Percentiles rank a stretch among this genome's conserved stretches.
phyloP scores from a whole-genome alignment of 352 stramenopile species.

The Chrysophaeum taylorii region DNA sequence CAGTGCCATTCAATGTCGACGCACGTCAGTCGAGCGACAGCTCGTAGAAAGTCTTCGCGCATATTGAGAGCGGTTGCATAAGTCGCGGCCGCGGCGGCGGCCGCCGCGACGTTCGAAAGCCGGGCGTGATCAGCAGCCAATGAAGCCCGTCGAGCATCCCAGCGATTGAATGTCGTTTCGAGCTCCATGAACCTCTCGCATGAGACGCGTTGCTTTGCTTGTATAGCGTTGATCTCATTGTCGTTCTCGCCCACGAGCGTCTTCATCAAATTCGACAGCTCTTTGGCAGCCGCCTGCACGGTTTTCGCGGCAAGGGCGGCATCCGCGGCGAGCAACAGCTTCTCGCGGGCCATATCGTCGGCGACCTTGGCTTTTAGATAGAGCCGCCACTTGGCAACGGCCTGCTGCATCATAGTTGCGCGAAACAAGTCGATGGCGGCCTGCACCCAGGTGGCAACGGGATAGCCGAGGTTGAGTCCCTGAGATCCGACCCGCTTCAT shows the following conservation, averaged over 20 bases:
- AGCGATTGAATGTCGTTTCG: background rate
- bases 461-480: background rate
- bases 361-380: too few species aligned
- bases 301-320: too few species aligned
- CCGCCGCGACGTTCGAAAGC: background rate
- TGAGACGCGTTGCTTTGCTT: background rate
- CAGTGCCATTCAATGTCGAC: too few species aligned
- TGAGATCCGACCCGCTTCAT: background rate
- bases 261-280: too few species aligned
- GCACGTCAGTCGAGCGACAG: too few species aligned
- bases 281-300: too few species aligned
- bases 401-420: too few species aligned
- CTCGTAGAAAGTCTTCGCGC: background rate
- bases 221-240: too few species aligned
- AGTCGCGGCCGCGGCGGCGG: background rate
- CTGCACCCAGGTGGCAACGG: background rate
- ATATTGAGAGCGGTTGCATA: background rate
- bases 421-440: background rate
- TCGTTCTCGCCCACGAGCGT: too few species aligned
- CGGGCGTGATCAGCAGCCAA: background rate
- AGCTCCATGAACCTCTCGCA: background rate
- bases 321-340: too few species aligned
- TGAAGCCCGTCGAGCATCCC: background rate
- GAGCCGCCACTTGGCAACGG: too few species aligned
- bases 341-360: too few species aligned